Percentiles rank a stretch among this genome's conserved stretches.
phyloP scores from a whole-genome alignment of 306 rosid genomes.

The Vigna angularis region DNA sequence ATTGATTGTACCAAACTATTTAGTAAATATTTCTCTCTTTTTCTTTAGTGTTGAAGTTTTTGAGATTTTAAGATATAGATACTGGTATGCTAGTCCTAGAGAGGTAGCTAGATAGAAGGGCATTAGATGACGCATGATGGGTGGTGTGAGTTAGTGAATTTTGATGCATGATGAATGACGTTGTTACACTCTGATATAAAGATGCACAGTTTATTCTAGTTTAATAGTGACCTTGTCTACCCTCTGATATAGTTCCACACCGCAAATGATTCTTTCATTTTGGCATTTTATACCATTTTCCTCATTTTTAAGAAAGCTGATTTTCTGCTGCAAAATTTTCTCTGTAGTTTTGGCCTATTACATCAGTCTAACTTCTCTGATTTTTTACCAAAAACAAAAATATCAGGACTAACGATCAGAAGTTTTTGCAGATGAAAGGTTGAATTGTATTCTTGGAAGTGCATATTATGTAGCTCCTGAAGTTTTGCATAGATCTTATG shows the following conservation, averaged over 20 bases:
- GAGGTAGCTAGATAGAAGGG: background rate
- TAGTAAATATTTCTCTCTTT: background rate
- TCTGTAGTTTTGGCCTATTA: slow-evolving; percentile 53
- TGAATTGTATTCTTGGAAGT: slow-evolving; percentile 76
- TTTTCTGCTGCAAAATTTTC: slow-evolving; percentile 76
- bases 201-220: slow-evolving; percentile 1
- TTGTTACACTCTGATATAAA: background rate
- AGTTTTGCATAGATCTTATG: slow-evolving; percentile 40
- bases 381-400: background rate
- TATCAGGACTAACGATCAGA: slow-evolving; percentile 32
- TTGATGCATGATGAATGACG: background rate
- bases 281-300: slow-evolving; percentile 30
- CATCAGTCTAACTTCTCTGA: background rate
- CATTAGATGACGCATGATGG: slow-evolving; percentile 11
- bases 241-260: background rate
- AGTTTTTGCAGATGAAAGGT: slow-evolving; percentile 73
- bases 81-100: background rate
- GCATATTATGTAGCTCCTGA: slow-evolving; percentile 49
- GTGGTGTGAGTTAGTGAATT: background rate
- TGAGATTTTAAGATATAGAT: slow-evolving; percentile 25
- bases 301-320: slow-evolving; percentile 19
- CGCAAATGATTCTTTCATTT: slow-evolving; percentile 19
- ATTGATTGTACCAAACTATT: too few relatives aligned
- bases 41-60: background rate
- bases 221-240: slow-evolving; percentile 1